Evolutionary conservation across 371 early-diverging fungal genomes (phyloP).

Genomic region (Mucor velutinosus): DNA sequence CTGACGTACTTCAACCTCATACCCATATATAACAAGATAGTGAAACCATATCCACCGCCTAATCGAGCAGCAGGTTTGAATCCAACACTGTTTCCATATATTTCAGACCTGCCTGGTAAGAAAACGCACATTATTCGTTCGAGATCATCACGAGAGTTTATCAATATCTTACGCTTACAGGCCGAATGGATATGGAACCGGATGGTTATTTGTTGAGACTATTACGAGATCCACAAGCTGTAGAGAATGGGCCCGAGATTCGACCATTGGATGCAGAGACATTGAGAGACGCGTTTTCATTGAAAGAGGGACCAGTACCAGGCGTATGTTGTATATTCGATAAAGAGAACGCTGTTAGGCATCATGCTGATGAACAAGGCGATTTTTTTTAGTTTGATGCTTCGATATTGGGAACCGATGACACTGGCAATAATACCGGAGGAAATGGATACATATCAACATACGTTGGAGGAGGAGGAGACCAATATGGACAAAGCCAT

Average conservation of each 20-base stretch:
- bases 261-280: conserved; percentile 45
- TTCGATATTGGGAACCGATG: conserved; percentile 57
- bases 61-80: conserved; percentile 44
- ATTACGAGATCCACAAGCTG: conserved; percentile 46
- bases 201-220: conserved; percentile 47
- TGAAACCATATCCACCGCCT: conserved; percentile 52
- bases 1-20: conserved; percentile 57
- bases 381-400: conserved; percentile 52
- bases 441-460: neutral
- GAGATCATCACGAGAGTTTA: neutral
- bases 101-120: conserved; percentile 62
- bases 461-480: neutral
- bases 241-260: conserved; percentile 38
- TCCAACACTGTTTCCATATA: conserved; percentile 51
- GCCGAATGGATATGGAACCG: conserved; percentile 40
- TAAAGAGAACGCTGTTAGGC: neutral
- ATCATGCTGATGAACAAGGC: neutral
- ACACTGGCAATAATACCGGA: conserved; percentile 18
- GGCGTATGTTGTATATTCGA: conserved; percentile 41
- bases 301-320: conserved; percentile 61
- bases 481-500: neutral
- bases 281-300: conserved; percentile 51
- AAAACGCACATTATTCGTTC: neutral
- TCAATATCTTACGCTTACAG: conserved; percentile 11
- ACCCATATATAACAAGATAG: conserved; percentile 59